Base-by-base conservation (phyloP, 305 asterid genomes). In the Ilex paraguariensis region DNA sequence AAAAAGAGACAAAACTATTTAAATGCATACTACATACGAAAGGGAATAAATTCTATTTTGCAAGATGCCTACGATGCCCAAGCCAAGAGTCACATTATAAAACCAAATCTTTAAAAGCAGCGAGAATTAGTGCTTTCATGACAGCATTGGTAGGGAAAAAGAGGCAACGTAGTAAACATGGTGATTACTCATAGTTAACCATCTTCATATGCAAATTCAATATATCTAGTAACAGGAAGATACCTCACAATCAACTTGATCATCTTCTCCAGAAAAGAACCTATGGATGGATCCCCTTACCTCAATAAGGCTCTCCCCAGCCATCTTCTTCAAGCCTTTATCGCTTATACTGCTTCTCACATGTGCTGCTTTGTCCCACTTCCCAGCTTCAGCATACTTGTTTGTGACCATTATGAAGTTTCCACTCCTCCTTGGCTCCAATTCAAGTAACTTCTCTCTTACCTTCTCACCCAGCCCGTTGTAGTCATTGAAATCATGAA, bases 341-440 rank as follows among this genome's bases (percentile, higher is more conserved):
- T 63, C 73, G 61, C 81, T 77, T 82, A 85, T 90, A 39, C 57
- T 67, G 9, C 36, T 73, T 59, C 95, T 81, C 71, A 88, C 8
- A n/a, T 66, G 51, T 57, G 66, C 87, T 16, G 91, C 90, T 75
- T 82, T 79, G 63, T 86, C 87, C 95, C 93, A 88, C 65, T 69
- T 31, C 40, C 95, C 95, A 11, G 63, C 67, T 69, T 75, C 87
- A 21, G 97, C 88, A 64, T 81, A 84, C 62, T 68, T 80, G 66
- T 90, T 90, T 30, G 95, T 92, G 39, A 88, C 55, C 85, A 90
- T 84, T 55, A 85, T 87, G 32, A 84, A 32, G 67, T 87, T 90
- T n/a, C 87, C 96, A 13, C 82, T 54, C 71, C 93, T 82, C 77
- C 73, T 79, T 10, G 97, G 97, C 66, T 87, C 96, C 56, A 84